Conservation (phyloP, 441 rosid genomes). For the Biscutella auriculata region DNA sequence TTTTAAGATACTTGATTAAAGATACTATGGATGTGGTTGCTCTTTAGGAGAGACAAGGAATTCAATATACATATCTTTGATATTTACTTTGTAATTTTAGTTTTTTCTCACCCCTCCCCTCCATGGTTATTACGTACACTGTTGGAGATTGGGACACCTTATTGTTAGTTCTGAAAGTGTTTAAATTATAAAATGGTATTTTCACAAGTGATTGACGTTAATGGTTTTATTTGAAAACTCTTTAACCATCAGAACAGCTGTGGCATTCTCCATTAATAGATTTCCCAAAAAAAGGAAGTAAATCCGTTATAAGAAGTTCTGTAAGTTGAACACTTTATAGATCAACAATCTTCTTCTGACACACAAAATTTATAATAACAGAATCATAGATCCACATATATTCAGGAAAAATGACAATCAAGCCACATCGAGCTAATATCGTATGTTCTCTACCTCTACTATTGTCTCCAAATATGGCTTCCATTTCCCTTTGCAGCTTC, state of each 20-base stretch:
- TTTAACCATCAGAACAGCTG: background rate
- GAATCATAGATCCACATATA: background rate
- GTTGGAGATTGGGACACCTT: too few species aligned
- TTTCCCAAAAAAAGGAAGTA: slow-evolving; percentile 8
- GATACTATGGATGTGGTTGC: too few species aligned
- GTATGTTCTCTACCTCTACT: slow-evolving; percentile 10
- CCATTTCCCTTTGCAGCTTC: too few species aligned
- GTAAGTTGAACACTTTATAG: background rate
- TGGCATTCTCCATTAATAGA: slow-evolving; percentile 7
- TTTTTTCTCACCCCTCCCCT: too few species aligned
- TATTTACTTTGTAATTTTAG: too few species aligned
- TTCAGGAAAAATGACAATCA: background rate
- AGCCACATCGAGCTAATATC: too few species aligned
- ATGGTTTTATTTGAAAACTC: background rate
- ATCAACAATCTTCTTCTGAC: slow-evolving; percentile 3
- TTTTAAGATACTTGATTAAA: too few species aligned
- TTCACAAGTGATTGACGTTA: background rate
- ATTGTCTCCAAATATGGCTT: slow-evolving; percentile 23
- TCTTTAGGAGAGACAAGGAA: too few species aligned
- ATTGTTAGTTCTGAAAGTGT: too few species aligned
- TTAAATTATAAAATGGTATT: too few species aligned
- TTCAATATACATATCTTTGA: too few species aligned
- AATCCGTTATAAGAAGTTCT: background rate
- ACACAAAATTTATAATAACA: slow-evolving; percentile 1
- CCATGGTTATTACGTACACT: too few species aligned